Percentiles rank a stretch among this genome's conserved stretches.
These are phyloP conservation scores for Colletotrichum horii DNA, from an alignment of 2,329 filamentous ascomycete species.

Conservation along the genomic window DNA sequence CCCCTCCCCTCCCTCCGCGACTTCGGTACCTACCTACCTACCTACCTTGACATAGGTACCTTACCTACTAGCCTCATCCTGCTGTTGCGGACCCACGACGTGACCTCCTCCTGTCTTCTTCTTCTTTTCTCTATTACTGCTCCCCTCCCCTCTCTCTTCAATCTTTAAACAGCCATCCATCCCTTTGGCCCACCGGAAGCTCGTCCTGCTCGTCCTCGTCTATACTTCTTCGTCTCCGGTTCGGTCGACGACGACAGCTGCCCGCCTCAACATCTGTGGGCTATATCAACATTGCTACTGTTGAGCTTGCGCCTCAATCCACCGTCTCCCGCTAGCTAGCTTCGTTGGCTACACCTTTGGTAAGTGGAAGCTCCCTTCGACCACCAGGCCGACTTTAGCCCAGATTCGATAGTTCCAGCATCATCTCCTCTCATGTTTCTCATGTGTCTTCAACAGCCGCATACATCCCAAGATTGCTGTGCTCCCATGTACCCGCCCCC, in stretches of 20 bases:
- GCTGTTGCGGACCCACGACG: constrained; percentile 4
- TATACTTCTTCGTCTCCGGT: not conserved
- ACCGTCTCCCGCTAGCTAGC: constrained; percentile 13
- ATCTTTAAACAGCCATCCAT: not conserved
- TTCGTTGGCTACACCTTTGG: not conserved
- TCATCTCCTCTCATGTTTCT: not conserved
- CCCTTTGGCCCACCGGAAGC: not conserved
- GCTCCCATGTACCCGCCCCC: not conserved
- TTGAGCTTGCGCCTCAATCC: constrained; percentile 1
- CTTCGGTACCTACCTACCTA: not conserved
- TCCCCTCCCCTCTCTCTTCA: not conserved
- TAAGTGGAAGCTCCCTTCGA: constrained; percentile 9
- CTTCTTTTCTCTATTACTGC: not conserved
- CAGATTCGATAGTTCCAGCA: not conserved
- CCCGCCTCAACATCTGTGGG: not conserved
- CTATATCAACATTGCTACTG: not conserved
- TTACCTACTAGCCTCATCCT: constrained; percentile 1
- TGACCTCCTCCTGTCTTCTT: not conserved
- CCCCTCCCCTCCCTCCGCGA: not conserved
- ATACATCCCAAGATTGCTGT: not conserved
- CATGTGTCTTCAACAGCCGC: not conserved
- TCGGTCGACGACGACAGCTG: not conserved
- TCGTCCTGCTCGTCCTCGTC: not conserved
- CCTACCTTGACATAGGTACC: not conserved
- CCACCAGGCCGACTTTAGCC: not conserved